Evolutionary conservation across 225 moss, liverwort and hornwort genomes (phyloP).

Genomic region (Pseudisothecium myosuroides): DNA sequence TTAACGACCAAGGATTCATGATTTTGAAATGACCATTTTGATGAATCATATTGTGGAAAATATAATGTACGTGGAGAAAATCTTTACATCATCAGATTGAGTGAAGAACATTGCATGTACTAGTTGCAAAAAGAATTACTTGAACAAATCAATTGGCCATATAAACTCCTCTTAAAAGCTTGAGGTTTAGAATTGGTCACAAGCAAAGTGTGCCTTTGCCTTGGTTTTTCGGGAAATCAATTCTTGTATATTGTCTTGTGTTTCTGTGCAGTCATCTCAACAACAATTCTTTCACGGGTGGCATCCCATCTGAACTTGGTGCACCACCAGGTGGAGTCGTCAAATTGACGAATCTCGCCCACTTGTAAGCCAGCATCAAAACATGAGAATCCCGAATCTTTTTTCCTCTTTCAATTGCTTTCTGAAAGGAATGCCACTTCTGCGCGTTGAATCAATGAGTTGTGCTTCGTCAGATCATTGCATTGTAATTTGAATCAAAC

Average conservation of each 20-base stretch:
- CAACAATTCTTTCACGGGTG: constrained; percentile 25
- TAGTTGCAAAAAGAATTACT: neutral
- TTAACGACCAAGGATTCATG: neutral
- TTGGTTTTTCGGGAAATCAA: neutral
- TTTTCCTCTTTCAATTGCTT: neutral
- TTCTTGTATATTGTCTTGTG: neutral
- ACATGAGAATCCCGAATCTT: neutral
- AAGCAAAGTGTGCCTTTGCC: neutral
- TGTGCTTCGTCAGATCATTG: neutral
- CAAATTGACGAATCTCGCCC: neutral
- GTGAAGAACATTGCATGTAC: neutral
- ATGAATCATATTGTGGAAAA: neutral
- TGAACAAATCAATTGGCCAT: neutral
- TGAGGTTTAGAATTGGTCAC: neutral
- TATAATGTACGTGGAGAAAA: neutral
- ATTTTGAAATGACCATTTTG: neutral
- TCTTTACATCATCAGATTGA: too few relatives aligned
- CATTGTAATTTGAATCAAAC: neutral
- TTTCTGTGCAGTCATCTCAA: constrained; percentile 31
- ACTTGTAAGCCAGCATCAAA: constrained; percentile 15
- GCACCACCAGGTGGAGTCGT: neutral
- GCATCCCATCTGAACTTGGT: constrained; percentile 27
- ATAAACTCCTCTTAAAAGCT: neutral
- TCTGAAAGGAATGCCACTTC: neutral
- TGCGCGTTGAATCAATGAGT: too few relatives aligned